Conservation (phyloP, 257 asterid genomes). For the Solanum pinnatisectum region DNA sequence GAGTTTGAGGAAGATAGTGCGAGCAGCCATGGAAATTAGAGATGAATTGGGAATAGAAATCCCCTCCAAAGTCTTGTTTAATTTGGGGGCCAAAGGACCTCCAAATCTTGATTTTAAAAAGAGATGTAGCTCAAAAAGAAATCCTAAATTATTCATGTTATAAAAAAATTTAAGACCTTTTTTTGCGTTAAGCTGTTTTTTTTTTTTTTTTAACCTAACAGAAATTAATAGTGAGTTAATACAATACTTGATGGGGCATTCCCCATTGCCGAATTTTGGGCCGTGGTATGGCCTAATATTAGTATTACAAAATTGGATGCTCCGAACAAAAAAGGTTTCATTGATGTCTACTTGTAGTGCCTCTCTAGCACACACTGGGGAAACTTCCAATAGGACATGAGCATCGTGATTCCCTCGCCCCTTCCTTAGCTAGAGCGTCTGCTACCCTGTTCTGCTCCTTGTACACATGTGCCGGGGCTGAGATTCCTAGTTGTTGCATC, state of each 20-base stretch:
- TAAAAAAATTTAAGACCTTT: too few species aligned
- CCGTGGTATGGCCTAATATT: not conserved
- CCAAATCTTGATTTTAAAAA: not conserved
- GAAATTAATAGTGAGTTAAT: not conserved
- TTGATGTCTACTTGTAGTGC: not conserved
- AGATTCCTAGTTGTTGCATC: not conserved
- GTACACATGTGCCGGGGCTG: not conserved
- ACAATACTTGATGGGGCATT: not conserved
- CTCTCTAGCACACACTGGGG: not conserved
- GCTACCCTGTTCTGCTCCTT: not conserved
- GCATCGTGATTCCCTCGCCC: not conserved
- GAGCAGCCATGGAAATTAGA: conserved; percentile 50
- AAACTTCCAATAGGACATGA: not conserved
- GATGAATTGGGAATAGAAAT: not conserved
- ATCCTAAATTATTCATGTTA: too few species aligned
- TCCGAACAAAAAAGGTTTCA: not conserved
- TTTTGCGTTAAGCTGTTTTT: not conserved
- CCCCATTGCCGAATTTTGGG: not conserved
- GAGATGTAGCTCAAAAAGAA: not conserved
- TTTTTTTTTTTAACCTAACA: too few species aligned
- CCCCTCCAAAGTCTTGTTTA: not conserved
- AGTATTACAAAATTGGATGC: not conserved
- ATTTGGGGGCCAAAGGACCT: not conserved
- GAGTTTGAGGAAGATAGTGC: conserved; percentile 47
- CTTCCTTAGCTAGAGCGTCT: not conserved